Percentiles rank a stretch among this genome's conserved stretches.
Conservation (phyloP, 1,284 basidiomycete species). For the Moniliella sp. region DNA sequence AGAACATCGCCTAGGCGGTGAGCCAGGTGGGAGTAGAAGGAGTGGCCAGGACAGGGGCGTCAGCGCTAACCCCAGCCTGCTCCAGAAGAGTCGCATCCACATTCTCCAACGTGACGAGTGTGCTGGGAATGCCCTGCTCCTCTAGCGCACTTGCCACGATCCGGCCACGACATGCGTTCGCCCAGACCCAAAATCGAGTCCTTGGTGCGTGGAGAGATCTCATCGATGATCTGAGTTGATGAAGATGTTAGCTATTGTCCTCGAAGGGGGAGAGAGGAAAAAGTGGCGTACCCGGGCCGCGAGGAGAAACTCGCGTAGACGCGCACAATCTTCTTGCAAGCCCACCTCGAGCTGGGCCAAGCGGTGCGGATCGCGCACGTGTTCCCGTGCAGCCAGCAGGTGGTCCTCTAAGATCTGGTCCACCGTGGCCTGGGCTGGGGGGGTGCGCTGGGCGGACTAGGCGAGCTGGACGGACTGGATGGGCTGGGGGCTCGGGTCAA, state of each 20-base stretch:
- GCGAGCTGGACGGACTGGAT: too few relatives aligned
- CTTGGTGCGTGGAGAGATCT: constrained; percentile 76
- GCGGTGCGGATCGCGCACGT: constrained; percentile 42
- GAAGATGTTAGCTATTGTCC: neutral
- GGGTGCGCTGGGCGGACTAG: too few relatives aligned
- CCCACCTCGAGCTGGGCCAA: constrained; percentile 62
- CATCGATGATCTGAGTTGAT: constrained; percentile 64
- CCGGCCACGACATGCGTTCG: constrained; percentile 71
- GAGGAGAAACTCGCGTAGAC: constrained; percentile 59
- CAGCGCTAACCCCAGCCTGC: too few relatives aligned
- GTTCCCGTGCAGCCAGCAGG: constrained; percentile 47
- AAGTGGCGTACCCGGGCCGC: constrained; percentile 88
- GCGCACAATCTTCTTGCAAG: constrained; percentile 70
- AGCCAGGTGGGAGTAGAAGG: constrained; percentile 67
- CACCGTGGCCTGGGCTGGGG: constrained; percentile 63
- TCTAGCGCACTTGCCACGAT: constrained; percentile 67
- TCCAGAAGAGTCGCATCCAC: too few relatives aligned
- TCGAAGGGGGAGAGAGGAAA: neutral
- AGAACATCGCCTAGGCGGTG: constrained; percentile 56
- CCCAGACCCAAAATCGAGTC: constrained; percentile 87
- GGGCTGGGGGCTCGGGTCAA: too few relatives aligned
- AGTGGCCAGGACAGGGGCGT: constrained; percentile 51
- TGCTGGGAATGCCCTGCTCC: constrained; percentile 50
- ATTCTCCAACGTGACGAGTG: constrained; percentile 69
- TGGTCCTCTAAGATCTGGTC: constrained; percentile 70